phyloP scores from a whole-genome alignment of 257 asterid genomes.

The Anisodus tanguticus region DNA sequence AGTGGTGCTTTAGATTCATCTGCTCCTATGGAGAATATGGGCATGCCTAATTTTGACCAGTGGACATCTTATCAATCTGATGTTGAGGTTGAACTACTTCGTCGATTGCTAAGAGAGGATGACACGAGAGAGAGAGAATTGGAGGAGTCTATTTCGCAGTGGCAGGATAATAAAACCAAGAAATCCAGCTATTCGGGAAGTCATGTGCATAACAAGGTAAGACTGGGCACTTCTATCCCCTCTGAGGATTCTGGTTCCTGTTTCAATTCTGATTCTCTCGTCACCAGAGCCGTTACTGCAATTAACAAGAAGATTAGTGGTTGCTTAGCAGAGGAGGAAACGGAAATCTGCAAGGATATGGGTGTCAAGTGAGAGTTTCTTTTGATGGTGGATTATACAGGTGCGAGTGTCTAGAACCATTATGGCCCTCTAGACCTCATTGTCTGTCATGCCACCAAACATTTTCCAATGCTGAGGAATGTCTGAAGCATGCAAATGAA shows the following conservation, averaged over 20 bases:
- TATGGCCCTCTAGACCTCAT: constrained; percentile 73
- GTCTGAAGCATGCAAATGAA: constrained; percentile 57
- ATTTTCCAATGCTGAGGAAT: constrained; percentile 58
- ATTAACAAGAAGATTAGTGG: constrained; percentile 61
- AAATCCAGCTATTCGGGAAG: constrained; percentile 46
- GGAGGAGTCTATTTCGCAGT: constrained; percentile 68
- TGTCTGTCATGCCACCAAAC: constrained; percentile 76
- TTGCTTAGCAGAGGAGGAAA: constrained; percentile 45
- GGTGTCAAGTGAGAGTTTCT: constrained; percentile 39
- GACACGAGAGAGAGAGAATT: constrained; percentile 74
- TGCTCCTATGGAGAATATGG: constrained; percentile 46
- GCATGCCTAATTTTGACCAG: constrained; percentile 56
- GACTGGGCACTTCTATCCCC: constrained; percentile 27
- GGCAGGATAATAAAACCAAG: constrained; percentile 54
- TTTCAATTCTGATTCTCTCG: constrained; percentile 46
- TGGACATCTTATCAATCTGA: constrained; percentile 80
- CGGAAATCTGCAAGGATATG: constrained; percentile 38
- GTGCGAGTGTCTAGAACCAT: constrained; percentile 81
- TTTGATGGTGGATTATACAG: constrained; percentile 53
- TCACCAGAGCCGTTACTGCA: constrained; percentile 61
- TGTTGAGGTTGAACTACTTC: constrained; percentile 62
- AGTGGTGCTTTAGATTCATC: constrained; percentile 33
- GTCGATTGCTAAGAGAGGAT: constrained; percentile 76
- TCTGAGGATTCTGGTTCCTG: constrained; percentile 42
- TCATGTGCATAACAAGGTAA: constrained; percentile 45